A percentile compares a stretch with the other conserved stretches of the same genome.
Conservation (phyloP, 2,329 filamentous ascomycete genomes). For the Biscogniauxia mediterranea region DNA sequence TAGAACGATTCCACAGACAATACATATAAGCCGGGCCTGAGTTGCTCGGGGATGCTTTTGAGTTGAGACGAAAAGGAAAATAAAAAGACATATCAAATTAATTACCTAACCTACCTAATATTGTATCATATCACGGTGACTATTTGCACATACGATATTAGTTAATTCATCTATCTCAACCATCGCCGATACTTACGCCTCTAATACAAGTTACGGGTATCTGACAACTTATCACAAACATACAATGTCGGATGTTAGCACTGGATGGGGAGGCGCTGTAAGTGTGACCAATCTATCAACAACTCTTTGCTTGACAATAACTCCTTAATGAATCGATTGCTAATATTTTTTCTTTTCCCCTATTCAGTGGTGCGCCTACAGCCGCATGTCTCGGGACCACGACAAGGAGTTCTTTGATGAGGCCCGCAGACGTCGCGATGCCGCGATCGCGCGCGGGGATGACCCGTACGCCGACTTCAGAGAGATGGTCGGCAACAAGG, state of each 20-base stretch:
- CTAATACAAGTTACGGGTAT: too few relatives aligned
- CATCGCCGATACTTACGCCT: neutral
- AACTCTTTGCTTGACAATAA: neutral
- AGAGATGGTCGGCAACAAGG: neutral
- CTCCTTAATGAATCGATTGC: too few relatives aligned
- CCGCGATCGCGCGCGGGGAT: slow-evolving; percentile 5
- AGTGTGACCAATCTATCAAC: neutral
- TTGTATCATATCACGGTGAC: too few relatives aligned
- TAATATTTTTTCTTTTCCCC: neutral
- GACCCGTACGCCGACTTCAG: slow-evolving; percentile 11
- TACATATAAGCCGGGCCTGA: neutral
- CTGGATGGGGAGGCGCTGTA: slow-evolving; percentile 3
- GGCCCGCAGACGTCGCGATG: slow-evolving; percentile 6
- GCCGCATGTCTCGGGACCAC: slow-evolving; percentile 6
- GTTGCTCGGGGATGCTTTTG: too few relatives aligned
- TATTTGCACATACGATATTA: too few relatives aligned
- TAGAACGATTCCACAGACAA: neutral
- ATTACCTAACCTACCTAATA: too few relatives aligned
- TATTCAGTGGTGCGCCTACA: slow-evolving; percentile 3
- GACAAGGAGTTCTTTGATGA: slow-evolving; percentile 9
- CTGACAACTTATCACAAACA: neutral
- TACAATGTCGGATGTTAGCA: neutral
- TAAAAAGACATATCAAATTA: too few relatives aligned
- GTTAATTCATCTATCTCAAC: neutral
- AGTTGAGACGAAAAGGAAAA: too few relatives aligned